Evolutionary conservation across 345 rosid species (phyloP).

Genomic region (Salix purpurea): DNA sequence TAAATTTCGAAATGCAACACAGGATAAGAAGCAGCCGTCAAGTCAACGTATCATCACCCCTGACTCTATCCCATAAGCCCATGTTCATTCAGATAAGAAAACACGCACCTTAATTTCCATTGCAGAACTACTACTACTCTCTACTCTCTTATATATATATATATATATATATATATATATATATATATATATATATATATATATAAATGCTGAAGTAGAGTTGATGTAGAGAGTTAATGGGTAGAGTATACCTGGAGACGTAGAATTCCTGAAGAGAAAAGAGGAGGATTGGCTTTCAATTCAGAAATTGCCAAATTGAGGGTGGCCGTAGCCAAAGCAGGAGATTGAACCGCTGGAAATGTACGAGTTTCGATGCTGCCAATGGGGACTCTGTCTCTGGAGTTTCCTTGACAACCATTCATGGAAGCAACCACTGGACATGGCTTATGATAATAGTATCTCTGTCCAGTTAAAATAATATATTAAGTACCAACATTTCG

Average conservation of each 20-base stretch:
- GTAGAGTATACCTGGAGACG: constrained; percentile 56
- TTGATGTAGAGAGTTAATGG: too few species aligned
- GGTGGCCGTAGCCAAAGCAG: constrained; percentile 49
- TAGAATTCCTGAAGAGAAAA: constrained; percentile 56
- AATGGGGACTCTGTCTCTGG: constrained; percentile 34
- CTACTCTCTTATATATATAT: background rate
- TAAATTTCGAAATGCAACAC: background rate
- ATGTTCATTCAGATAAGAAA: constrained; percentile 13
- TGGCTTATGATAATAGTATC: constrained; percentile 14
- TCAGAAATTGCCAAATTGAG: constrained; percentile 45
- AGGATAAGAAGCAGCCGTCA: background rate
- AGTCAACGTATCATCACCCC: constrained; percentile 3
- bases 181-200: too few species aligned
- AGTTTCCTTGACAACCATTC: constrained; percentile 71
- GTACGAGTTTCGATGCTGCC: constrained; percentile 53
- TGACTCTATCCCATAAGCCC: background rate
- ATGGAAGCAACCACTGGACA: constrained; percentile 42
- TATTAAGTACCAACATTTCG: too few species aligned
- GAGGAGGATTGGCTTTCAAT: constrained; percentile 48
- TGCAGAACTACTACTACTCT: too few species aligned
- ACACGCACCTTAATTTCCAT: too few species aligned
- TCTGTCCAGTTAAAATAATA: constrained; percentile 14
- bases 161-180: too few species aligned
- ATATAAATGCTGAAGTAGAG: too few species aligned
- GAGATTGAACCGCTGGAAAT: constrained; percentile 42